Evolutionary conservation across 2,329 filamentous ascomycete species (phyloP).

Genomic region (Trichoderma sp.): DNA sequence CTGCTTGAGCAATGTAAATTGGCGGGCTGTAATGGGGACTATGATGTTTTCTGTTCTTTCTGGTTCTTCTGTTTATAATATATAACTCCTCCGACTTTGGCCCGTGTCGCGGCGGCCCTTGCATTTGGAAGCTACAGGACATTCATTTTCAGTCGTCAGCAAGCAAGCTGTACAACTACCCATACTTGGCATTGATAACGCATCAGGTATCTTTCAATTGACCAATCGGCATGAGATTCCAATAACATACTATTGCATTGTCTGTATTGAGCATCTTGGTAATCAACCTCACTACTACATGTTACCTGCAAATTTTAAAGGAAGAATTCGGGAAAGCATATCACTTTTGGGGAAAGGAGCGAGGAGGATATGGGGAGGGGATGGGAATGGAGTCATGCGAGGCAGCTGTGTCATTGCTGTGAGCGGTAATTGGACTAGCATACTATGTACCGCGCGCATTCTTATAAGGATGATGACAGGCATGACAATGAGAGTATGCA

Average conservation of each 20-base stretch:
- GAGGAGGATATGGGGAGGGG: not conserved
- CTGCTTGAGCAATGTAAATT: constrained; percentile 21
- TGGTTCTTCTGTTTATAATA: constrained; percentile 6
- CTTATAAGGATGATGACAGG: not conserved
- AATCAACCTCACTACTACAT: not conserved
- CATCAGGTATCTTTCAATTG: constrained; percentile 14
- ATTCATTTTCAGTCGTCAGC: constrained; percentile 25
- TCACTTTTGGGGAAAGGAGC: too few relatives aligned
- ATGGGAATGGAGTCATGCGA: not conserved
- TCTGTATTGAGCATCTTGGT: not conserved
- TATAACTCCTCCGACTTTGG: not conserved
- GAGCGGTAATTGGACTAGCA: not conserved
- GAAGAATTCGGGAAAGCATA: not conserved
- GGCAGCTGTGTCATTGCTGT: constrained; percentile 1
- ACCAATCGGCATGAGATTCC: constrained; percentile 15
- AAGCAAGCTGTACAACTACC: constrained; percentile 12
- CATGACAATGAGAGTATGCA: not conserved
- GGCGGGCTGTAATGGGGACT: constrained; percentile 20
- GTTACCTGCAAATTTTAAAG: not conserved
- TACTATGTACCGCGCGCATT: not conserved
- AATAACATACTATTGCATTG: constrained; percentile 5
- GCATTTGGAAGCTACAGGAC: constrained; percentile 25
- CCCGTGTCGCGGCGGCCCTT: constrained; percentile 16
- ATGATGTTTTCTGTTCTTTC: not conserved
- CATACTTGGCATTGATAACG: constrained; percentile 15